These are phyloP conservation scores for Apium graveolens DNA, from an alignment of 129 eudicot genomes.

Conservation along the genomic window DNA sequence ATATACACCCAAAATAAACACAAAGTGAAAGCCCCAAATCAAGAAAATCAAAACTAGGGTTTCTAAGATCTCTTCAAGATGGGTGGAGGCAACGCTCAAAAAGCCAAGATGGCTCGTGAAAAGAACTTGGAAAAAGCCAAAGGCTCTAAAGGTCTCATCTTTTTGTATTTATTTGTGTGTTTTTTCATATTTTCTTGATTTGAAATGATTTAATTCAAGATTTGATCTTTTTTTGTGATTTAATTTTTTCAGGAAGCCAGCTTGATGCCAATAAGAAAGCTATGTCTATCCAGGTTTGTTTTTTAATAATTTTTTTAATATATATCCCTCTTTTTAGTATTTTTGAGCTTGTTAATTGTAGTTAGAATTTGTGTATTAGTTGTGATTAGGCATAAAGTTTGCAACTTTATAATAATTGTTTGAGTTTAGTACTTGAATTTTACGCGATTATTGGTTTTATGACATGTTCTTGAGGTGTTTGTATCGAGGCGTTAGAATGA, in stretches of 20 bases:
- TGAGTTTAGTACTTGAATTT: not conserved
- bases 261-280: slow-evolving; percentile 56
- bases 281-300: slow-evolving; percentile 45
- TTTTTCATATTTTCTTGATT: not conserved
- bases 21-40: not conserved
- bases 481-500: not conserved
- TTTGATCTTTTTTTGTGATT: not conserved
- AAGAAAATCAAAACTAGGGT: slow-evolving; percentile 6
- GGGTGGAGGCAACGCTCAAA: slow-evolving; percentile 98
- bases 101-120: slow-evolving; percentile 95
- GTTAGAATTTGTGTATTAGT: not conserved
- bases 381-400: not conserved
- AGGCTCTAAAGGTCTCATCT: slow-evolving; percentile 35
- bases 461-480: not conserved
- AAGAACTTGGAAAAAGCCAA: slow-evolving; percentile 72
- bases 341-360: not conserved
- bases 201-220: not conserved
- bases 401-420: not conserved
- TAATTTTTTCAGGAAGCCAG: slow-evolving; percentile 40
- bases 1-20: not conserved
- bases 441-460: not conserved
- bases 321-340: not conserved
- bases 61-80: slow-evolving; percentile 14
- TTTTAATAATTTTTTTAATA: not conserved
- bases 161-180: slow-evolving; percentile 3